Base-by-base conservation (phyloP, 148 eudicot species). In the Vaccinium vitisidaea region DNA sequence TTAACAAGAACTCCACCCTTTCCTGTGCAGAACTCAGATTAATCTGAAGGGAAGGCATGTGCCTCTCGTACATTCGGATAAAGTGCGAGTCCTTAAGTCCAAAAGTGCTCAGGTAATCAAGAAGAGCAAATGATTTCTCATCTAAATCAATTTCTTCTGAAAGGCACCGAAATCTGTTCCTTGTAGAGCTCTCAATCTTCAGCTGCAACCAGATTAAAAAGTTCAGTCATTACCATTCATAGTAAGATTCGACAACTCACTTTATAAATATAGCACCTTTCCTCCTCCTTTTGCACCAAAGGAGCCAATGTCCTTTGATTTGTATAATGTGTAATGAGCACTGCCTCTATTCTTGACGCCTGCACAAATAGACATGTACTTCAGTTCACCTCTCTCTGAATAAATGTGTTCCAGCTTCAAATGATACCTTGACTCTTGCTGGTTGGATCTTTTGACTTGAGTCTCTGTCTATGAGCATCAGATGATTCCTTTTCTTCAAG, bases 1-100 rank as follows among this genome's bases (percentile, higher is more conserved):
- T 90, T 88, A 93, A 79, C 87, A 97, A 80, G 90, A 85, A 97
- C 8, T 89, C 93, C 84, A 97, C 82, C 86, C 99, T 93, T 89
- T 97, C 98, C 85, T 84, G 84, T 39, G 95, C 99, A 86, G 98
- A 93, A 83, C n/a, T 86, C 56, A 90, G 91, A 77, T 97, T 95
- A 25, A 91, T 93, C 89, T 92, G 92, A 87, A 97, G 97, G 79
- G 93, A 92, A 87, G 93, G 94, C 93, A 87, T 91, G 90, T 97
- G 98, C 86, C 95, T 92, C 80, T 88, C 89, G 86, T 95, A 94
- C 91, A 97, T 97, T 87, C 93, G 95, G 75, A 94, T 88, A 79
- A 97, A 89, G 86, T 97, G 94, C 14, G 95, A 90, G 71, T 97
- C 96, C 83, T 90, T 93, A 84, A 97, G 92, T 52, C 98, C 99